Conservation (phyloP, 257 asterid genomes). For the Striga asiatica region DNA sequence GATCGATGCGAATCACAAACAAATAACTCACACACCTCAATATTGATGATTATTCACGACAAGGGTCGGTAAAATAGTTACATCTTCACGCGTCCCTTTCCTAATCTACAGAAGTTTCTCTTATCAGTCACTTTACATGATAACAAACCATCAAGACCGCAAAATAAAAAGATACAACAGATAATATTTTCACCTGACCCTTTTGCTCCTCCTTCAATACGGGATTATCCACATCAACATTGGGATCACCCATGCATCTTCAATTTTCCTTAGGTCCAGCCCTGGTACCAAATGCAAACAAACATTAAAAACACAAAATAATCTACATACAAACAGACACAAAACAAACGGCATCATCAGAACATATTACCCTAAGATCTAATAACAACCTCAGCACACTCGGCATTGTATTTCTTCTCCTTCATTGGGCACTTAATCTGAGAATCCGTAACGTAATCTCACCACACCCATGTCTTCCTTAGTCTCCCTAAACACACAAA, state of each 20-base stretch:
- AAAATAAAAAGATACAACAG: not conserved
- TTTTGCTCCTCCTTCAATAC: conserved; percentile 42
- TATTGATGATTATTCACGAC: conserved; percentile 83
- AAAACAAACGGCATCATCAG: too few relatives aligned
- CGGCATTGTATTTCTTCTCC: conserved; percentile 35
- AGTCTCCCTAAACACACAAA: too few relatives aligned
- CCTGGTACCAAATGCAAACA: conserved; percentile 25
- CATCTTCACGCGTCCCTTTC: conserved; percentile 87
- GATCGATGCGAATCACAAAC: not conserved
- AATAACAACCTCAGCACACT: conserved; percentile 37
- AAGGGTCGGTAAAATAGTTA: too few relatives aligned
- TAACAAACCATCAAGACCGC: not conserved
- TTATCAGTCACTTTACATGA: conserved; percentile 12
- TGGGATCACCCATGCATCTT: conserved; percentile 43
- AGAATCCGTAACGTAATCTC: too few relatives aligned
- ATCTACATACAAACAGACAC: too few relatives aligned
- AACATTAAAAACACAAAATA: too few relatives aligned
- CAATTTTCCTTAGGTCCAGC: conserved; percentile 27
- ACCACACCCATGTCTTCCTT: too few relatives aligned
- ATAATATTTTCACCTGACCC: conserved; percentile 32
- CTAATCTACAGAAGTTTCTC: conserved; percentile 43
- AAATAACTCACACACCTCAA: conserved; percentile 46
- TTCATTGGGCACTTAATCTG: too few relatives aligned
- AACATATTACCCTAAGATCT: conserved; percentile 26
- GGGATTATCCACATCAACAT: conserved; percentile 32